Base-by-base conservation (phyloP, 169 alveolate genomes). In the Eimeria praecox region DNA sequence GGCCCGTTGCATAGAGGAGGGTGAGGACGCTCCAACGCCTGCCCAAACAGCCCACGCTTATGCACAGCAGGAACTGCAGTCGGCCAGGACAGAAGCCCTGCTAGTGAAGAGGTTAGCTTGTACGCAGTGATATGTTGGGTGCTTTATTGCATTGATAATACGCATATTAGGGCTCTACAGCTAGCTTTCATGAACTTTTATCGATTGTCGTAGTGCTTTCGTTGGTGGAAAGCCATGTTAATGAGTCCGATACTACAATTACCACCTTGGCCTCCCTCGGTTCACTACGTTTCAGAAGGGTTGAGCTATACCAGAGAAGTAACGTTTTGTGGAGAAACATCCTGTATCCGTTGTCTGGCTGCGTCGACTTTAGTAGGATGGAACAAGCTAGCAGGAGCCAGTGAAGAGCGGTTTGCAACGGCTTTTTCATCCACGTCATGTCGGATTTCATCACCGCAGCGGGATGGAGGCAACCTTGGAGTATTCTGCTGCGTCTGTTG, bases 401-500 rank as follows among this genome's bases (percentile, higher is more conserved):
- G 20, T 24, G 83, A 12, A n/a, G 69, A 33, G 35, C 10, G 46
- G 49, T 49, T 27, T 87, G 30, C 46, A 33, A 40, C 46, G 49
- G 40, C 24, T 40, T 44, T 64, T 87, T 10, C 85, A 9, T 33
- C 94, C 52, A 59, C 12, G 54, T 40, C 85, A 27, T 62, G 54
- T 35, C 12, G 27, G n/a, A 62, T 27, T 10, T 59, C 52, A 40
- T 20, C 46, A 9, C n/a, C 83, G 85, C 94, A 59, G 46, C 83
- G 83, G 8, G 94, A 18, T 22, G 78, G 94, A 22, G 64, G 94
- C 33, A 20, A 52, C 38, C 94, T 59, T 40, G 94, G 83, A 35
- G 46, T 87, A 40, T 42, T 87, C 35, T 87, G 82, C 27, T 59
- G 83, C 27, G 83, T 59, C 30, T 87, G 83, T 46, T 87, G 59